Conservation (phyloP, 768 basidiomycete species). For the Collybiopsis confluens region DNA sequence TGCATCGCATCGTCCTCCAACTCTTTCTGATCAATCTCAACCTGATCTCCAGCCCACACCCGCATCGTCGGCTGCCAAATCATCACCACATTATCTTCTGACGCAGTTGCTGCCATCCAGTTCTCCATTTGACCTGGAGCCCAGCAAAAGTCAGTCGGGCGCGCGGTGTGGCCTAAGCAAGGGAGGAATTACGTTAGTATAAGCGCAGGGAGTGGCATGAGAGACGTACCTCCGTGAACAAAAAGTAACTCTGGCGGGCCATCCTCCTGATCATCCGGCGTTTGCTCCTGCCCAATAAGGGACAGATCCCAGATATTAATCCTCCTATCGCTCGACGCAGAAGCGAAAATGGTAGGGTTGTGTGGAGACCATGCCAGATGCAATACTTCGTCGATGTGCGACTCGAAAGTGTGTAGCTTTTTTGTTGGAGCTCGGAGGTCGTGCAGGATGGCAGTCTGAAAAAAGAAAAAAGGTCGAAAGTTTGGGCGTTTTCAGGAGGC, state of each 20-base stretch:
- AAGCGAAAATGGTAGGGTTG: slow-evolving; percentile 88
- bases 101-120: slow-evolving; percentile 85
- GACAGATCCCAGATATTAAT: slow-evolving; percentile 94
- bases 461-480: background rate
- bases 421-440: slow-evolving; percentile 74
- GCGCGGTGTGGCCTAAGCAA: slow-evolving; percentile 71
- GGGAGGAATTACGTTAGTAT: slow-evolving; percentile 2
- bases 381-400: slow-evolving; percentile 92
- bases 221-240: slow-evolving; percentile 84
- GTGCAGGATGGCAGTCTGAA: slow-evolving; percentile 81
- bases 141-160: slow-evolving; percentile 95
- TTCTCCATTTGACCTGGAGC: slow-evolving; percentile 77
- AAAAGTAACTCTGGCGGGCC: slow-evolving; percentile 96
- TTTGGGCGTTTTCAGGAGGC: background rate
- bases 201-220: no score
- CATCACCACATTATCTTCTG: slow-evolving; percentile 96
- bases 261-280: slow-evolving; percentile 97
- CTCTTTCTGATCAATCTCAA: slow-evolving; percentile 81
- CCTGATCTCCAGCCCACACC: slow-evolving; percentile 87
- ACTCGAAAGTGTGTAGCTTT: slow-evolving; percentile 86
- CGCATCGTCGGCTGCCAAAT: slow-evolving; percentile 97
- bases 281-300: slow-evolving; percentile 91
- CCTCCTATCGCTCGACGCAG: slow-evolving; percentile 88
- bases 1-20: slow-evolving; percentile 80
- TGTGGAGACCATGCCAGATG: slow-evolving; percentile 96